Base-by-base conservation (phyloP, 2,329 filamentous ascomycete genomes). In the Alternaria sp. region DNA sequence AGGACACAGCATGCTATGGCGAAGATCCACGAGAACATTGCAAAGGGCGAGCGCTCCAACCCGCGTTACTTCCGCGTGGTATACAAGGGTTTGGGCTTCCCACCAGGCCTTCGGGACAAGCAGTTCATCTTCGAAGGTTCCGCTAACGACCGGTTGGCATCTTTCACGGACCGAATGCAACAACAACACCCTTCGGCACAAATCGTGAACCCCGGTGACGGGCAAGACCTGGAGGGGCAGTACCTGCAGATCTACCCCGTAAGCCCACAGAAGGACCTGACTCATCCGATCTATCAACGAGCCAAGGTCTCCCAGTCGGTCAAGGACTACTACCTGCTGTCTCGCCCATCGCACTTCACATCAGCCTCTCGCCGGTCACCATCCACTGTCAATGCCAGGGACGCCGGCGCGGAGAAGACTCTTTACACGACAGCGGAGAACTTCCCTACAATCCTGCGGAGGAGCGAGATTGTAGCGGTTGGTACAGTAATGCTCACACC, bases 31-130 rank as follows among this genome's bases (percentile, higher is more conserved):
- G 96, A 98, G 78, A 90, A 87, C 13, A 91, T 97, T 65, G 87
- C 91, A 11, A 95, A 93, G 82, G 92, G 92, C 72, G 91, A 95
- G 57, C 91, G 89, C 69, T 82, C 90, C 17, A 88, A 91, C 63
- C 90, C 93, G 11, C 91, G 95, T 66, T 98, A 97, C 81, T 98
- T 97, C 87, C 91, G 92, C 67, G 94, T 98, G 26, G 86, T 90
- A 12, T 98, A 96, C 83, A 92, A 90, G 74, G 95, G 95, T 6
- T 88, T 97, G 58, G 94, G 95, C 1, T 98, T 97, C 80, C 92
- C 94, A 1, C 75, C 88, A 2, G 91, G 86, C 52, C 79, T 98
- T 21, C 88, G 93, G 55, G 93, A 97, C 79, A 97, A 97, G 81
- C 90, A 95, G 62, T 98, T 93, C 79, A 90, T 98, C 59, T 97